Conservation (phyloP, 164 flowering plant species). For the Magnolia sinica region DNA sequence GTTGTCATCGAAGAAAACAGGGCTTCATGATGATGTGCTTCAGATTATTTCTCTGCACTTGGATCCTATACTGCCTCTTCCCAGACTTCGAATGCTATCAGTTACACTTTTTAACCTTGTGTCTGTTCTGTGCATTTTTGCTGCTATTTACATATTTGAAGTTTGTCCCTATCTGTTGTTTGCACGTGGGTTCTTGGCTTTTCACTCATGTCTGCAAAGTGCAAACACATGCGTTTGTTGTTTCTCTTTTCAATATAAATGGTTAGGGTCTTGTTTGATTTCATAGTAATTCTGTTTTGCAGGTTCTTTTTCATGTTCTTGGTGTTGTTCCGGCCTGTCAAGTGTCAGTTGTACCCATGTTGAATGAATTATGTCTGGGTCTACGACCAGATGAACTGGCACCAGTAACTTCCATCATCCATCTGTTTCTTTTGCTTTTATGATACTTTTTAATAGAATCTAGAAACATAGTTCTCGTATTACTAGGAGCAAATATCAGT, state of each 20-base stretch:
- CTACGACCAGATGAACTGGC: slow-evolving; percentile 78
- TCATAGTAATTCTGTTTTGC: slow-evolving; percentile 17
- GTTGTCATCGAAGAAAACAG: slow-evolving; percentile 75
- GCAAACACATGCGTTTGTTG: neutral
- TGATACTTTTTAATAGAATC: neutral
- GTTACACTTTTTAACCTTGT: slow-evolving; percentile 34
- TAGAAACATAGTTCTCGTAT: neutral
- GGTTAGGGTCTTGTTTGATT: neutral
- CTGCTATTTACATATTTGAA: neutral
- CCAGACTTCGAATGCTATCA: slow-evolving; percentile 91
- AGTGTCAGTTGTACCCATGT: slow-evolving; percentile 71
- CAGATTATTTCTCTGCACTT: slow-evolving; percentile 76
- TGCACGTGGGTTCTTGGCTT: neutral
- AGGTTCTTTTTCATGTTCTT: slow-evolving; percentile 94
- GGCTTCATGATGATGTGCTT: slow-evolving; percentile 86
- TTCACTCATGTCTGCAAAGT: neutral
- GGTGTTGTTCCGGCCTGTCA: slow-evolving; percentile 89
- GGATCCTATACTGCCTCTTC: slow-evolving; percentile 93
- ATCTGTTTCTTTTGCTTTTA: neutral
- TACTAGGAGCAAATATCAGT: neutral
- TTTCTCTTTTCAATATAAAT: neutral
- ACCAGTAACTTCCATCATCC: slow-evolving; percentile 42
- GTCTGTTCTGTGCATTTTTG: neutral
- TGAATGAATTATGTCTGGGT: slow-evolving; percentile 95
- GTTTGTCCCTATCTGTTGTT: neutral